A percentile compares a stretch with the other conserved stretches of the same genome.
These are phyloP conservation scores for Populus ilicifolia DNA, from an alignment of 345 rosid genomes.

Conservation along the genomic window DNA sequence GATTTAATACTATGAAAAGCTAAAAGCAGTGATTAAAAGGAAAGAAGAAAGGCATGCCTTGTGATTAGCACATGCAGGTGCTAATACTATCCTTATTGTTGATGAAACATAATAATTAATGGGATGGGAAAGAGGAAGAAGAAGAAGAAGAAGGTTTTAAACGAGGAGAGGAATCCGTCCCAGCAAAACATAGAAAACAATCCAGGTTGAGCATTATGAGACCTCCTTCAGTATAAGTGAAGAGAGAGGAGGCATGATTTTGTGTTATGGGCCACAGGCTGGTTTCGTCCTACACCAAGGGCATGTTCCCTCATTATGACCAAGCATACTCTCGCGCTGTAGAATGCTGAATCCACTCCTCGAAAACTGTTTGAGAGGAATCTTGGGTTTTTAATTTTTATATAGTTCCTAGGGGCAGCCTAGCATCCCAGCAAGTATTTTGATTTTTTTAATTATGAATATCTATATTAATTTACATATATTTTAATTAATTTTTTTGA, in stretches of 20 bases:
- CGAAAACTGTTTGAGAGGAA: not conserved
- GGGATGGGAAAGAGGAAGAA: not conserved
- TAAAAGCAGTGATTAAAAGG: not conserved
- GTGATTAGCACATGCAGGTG: constrained; percentile 7
- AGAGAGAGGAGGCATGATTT: not conserved
- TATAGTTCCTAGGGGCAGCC: not conserved
- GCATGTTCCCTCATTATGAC: constrained; percentile 3
- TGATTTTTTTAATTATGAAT: too few relatives aligned
- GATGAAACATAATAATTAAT: constrained; percentile 1
- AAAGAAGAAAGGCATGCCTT: constrained; percentile 3
- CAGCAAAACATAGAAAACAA: constrained; percentile 2
- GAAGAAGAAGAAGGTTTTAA: not conserved
- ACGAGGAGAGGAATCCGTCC: constrained; percentile 4
- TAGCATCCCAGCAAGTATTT: too few relatives aligned
- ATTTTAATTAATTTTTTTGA: too few relatives aligned
- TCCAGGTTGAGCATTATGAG: constrained; percentile 8
- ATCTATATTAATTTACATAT: too few relatives aligned
- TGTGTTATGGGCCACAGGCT: not conserved
- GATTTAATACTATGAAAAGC: constrained; percentile 13
- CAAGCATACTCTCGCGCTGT: not conserved
- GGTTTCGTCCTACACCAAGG: not conserved
- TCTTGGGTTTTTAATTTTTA: not conserved
- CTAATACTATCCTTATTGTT: constrained; percentile 5
- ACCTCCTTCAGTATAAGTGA: not conserved
- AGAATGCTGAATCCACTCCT: not conserved